These are phyloP conservation scores for Cystobasidiaceae sp. DNA, from an alignment of 1,284 basidiomycete genomes.

Conservation along the genomic window DNA sequence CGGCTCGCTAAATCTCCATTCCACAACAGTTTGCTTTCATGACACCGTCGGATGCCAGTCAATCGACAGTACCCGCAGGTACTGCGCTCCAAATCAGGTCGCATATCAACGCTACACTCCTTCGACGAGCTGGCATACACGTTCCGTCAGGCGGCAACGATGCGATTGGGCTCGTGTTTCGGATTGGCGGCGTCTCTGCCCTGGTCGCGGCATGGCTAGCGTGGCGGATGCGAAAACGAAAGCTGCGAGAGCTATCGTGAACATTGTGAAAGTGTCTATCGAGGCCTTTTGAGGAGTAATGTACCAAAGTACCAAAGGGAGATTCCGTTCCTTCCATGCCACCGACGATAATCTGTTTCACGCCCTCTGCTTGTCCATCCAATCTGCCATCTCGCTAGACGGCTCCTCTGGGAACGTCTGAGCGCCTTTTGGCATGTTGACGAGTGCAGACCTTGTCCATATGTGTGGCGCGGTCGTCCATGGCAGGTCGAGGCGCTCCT, in stretches of 20 bases:
- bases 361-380: not conserved
- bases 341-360: not conserved
- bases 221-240: constrained; percentile 33
- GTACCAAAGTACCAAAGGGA: not conserved
- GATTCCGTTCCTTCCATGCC: not conserved
- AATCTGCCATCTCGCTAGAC: not conserved
- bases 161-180: constrained; percentile 39
- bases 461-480: constrained; percentile 8
- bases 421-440: constrained; percentile 1
- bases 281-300: not conserved
- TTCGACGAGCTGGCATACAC: constrained; percentile 13
- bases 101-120: too few species aligned
- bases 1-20: not conserved
- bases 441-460: constrained; percentile 16
- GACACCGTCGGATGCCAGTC: not conserved
- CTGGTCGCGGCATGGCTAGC: constrained; percentile 34
- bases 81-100: too few species aligned
- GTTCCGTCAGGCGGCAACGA: constrained; percentile 28
- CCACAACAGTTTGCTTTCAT: constrained; percentile 20
- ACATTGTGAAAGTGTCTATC: too few species aligned
- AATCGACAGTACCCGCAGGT: too few species aligned
- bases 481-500: not conserved
- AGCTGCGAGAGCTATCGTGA: too few species aligned
- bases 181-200: constrained; percentile 38
- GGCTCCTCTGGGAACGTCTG: constrained; percentile 3